Evolutionary conservation across 345 rosid species (phyloP).

Genomic region (Noccaea bulbosa): DNA sequence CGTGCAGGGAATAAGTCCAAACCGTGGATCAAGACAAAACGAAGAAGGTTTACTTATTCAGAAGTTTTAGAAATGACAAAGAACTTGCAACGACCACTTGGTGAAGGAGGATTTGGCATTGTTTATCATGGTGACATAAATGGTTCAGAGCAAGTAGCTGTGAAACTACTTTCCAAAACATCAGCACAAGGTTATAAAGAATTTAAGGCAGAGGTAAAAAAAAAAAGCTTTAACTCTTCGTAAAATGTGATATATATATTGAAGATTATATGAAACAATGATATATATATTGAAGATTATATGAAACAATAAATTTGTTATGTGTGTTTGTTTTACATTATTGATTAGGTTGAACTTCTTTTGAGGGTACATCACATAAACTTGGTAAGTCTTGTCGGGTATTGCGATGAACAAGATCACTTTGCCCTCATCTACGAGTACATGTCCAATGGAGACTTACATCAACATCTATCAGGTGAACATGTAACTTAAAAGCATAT

Average conservation of each 20-base stretch:
- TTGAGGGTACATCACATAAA: conserved; percentile 50
- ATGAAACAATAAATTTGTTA: background rate
- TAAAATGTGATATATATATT: background rate
- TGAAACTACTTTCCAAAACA: conserved; percentile 33
- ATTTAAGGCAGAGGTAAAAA: conserved; percentile 36
- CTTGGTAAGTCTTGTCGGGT: conserved; percentile 47
- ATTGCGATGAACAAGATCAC: conserved; percentile 41
- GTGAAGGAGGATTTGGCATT: conserved; percentile 65
- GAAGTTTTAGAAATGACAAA: conserved; percentile 50
- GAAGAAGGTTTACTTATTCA: conserved; percentile 40
- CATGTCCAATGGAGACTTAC: conserved; percentile 49
- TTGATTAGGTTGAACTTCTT: conserved; percentile 45
- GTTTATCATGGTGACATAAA: conserved; percentile 53
- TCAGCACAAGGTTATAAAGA: conserved; percentile 41
- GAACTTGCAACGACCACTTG: conserved; percentile 49
- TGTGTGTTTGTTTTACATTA: conserved; percentile 1
- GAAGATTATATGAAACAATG: background rate
- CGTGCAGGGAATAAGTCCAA: conserved; percentile 16
- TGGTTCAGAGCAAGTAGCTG: conserved; percentile 38
- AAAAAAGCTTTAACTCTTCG: background rate
- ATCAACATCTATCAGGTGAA: conserved; percentile 39
- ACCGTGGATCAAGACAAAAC: conserved; percentile 32
- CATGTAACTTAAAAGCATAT: background rate
- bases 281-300: background rate
- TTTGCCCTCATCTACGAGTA: conserved; percentile 51